Base-by-base conservation (phyloP, 179 eudicot species). In the Corrigiola litoralis region DNA sequence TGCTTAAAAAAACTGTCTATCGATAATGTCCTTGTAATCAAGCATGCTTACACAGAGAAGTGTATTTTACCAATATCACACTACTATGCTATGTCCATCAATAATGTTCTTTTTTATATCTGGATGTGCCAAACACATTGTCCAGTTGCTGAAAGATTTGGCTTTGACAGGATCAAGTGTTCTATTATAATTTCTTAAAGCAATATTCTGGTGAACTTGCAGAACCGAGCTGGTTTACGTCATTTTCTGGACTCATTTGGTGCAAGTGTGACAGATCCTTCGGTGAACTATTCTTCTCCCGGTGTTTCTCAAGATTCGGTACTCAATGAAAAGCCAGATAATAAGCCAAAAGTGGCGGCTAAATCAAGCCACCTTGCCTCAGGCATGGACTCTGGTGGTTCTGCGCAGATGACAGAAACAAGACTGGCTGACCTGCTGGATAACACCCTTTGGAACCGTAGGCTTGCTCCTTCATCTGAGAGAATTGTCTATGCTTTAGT, bases 401-500 rank as follows among this genome's bases (percentile, higher is more conserved):
- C 76, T 59, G 44, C 58, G 42, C 96, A 82, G 75, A 83, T 88
- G 65, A 82, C 91, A 45, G 99, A 94, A 79, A 94, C 87, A 46
- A 90, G 99, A 77, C 82, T 92, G 67, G 96, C 97, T 54, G 98
- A 92, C 76, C 85, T 90, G 57, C 79, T 92, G 46, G 98, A 92
- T 77, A 92, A 85, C 77, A 94, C 99, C 33, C 85, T 94, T 36
- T 94, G 99, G 97, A 90, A 87, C 71, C 78, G 99, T 63, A 94
- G 86, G 76, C 97, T 94, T 65, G 99, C 91, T 55, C 97, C 99
- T 71, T 94, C 99, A 7, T 94, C 99, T 20, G 99, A 94, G 79
- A 86, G 97, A 72, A 90, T 94, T 47, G 99, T 94, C 31, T 91
- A 87, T 76, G 99, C 97, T 72, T 66, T 94, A 69, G 99, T 94